Percentiles rank a stretch among this genome's conserved stretches.
Evolutionary conservation across 2,329 filamentous ascomycete genomes (phyloP).

Genomic region (Achaetomium macrosporum): DNA sequence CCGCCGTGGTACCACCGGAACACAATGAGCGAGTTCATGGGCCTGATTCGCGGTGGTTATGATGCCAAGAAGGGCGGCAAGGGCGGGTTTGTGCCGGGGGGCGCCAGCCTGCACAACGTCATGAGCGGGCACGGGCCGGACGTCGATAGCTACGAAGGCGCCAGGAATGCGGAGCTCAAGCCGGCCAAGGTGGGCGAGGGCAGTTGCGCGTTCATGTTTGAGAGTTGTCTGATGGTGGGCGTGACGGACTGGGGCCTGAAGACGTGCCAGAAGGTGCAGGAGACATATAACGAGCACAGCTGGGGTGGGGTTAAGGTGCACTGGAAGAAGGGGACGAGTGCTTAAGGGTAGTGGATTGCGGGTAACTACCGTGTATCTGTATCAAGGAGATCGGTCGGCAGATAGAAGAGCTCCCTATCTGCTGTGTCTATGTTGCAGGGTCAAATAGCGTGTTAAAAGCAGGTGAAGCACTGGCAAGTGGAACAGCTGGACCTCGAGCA

Average conservation of each 20-base stretch:
- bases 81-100: slow-evolving; percentile 52
- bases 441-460: too few species aligned
- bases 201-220: slow-evolving; percentile 64
- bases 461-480: too few species aligned
- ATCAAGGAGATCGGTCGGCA: too few species aligned
- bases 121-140: slow-evolving; percentile 65
- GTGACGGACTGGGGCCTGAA: slow-evolving; percentile 64
- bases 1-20: slow-evolving; percentile 69
- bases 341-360: neutral
- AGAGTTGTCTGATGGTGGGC: slow-evolving; percentile 63
- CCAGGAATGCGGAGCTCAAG: slow-evolving; percentile 47
- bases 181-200: slow-evolving; percentile 54
- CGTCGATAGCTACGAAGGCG: slow-evolving; percentile 49
- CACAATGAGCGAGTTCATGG: slow-evolving; percentile 62
- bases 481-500: too few species aligned
- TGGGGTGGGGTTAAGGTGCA: slow-evolving; percentile 66
- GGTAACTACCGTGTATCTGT: too few species aligned
- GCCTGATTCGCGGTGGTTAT: slow-evolving; percentile 52
- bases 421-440: too few species aligned
- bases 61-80: slow-evolving; percentile 53
- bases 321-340: slow-evolving; percentile 38
- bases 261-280: slow-evolving; percentile 54
- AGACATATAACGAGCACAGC: slow-evolving; percentile 72
- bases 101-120: slow-evolving; percentile 61
- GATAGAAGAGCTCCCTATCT: too few species aligned